Conservation (phyloP, 257 asterid species). For the Cordia subcordata region DNA sequence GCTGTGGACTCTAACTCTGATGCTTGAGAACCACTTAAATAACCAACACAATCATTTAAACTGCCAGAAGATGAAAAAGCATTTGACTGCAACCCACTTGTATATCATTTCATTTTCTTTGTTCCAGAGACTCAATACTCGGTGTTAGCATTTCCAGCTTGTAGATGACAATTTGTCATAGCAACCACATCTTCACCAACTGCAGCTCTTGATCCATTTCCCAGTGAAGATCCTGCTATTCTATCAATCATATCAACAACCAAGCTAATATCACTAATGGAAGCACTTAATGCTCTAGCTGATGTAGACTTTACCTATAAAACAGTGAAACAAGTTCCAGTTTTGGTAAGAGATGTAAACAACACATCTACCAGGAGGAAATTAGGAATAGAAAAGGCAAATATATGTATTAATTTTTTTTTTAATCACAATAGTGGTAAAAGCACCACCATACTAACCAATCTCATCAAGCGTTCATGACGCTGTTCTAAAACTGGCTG, state of each 20-base stretch:
- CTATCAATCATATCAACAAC: slow-evolving; percentile 72
- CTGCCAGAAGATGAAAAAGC: slow-evolving; percentile 63
- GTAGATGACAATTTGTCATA: slow-evolving; percentile 67
- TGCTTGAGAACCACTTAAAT: slow-evolving; percentile 46
- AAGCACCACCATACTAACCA: slow-evolving; percentile 28
- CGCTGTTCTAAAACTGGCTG: slow-evolving; percentile 55
- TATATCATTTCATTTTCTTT: slow-evolving; percentile 64
- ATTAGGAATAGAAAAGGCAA: too few species aligned
- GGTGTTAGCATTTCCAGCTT: slow-evolving; percentile 54
- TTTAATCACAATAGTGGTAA: too few species aligned
- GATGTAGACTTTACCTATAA: slow-evolving; percentile 54
- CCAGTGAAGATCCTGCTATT: slow-evolving; percentile 82
- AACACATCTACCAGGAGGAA: background rate
- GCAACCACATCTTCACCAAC: slow-evolving; percentile 81
- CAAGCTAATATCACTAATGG: slow-evolving; percentile 64
- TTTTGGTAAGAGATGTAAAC: background rate
- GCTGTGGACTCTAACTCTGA: slow-evolving; percentile 74
- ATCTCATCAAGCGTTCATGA: slow-evolving; percentile 58
- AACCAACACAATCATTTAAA: slow-evolving; percentile 45
- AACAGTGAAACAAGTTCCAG: background rate
- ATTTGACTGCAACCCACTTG: slow-evolving; percentile 34
- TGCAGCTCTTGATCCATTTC: slow-evolving; percentile 79
- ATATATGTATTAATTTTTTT: too few species aligned
- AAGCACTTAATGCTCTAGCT: slow-evolving; percentile 51
- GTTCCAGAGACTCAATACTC: slow-evolving; percentile 59